Conservation (phyloP, 1,139 yeast species). For the Arxiozyma telluris region DNA sequence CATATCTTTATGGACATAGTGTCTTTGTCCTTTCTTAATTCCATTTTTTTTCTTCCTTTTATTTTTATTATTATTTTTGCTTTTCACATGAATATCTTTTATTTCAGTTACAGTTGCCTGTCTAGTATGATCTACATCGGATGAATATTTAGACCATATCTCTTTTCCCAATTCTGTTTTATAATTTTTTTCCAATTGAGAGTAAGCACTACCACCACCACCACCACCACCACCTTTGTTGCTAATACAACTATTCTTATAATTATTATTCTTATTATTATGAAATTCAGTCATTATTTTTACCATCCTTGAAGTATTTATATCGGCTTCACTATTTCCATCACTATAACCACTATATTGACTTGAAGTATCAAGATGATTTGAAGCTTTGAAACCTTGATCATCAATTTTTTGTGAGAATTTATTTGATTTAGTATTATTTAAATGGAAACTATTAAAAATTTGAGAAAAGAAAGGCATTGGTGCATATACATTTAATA, state of each 20-base stretch:
- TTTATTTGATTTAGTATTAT: not conserved
- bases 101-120: not conserved
- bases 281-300: slow-evolving; percentile 1
- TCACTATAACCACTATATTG: not conserved
- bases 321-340: not conserved
- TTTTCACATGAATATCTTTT: not conserved
- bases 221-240: not conserved
- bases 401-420: not conserved
- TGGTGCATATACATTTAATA: too few relatives aligned
- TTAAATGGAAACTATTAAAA: not conserved
- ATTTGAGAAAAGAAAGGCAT: not conserved
- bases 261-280: not conserved
- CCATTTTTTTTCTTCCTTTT: not conserved
- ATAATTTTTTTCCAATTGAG: not conserved
- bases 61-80: not conserved
- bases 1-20: not conserved
- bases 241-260: not conserved
- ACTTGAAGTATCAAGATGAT: not conserved
- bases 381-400: not conserved
- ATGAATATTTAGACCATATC: too few relatives aligned
- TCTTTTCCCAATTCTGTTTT: not conserved
- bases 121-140: not conserved
- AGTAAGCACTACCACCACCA: too few relatives aligned
- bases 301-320: not conserved
- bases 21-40: not conserved